phyloP scores from a whole-genome alignment of 2,329 filamentous ascomycete genomes.

The Exophiala sideris region DNA sequence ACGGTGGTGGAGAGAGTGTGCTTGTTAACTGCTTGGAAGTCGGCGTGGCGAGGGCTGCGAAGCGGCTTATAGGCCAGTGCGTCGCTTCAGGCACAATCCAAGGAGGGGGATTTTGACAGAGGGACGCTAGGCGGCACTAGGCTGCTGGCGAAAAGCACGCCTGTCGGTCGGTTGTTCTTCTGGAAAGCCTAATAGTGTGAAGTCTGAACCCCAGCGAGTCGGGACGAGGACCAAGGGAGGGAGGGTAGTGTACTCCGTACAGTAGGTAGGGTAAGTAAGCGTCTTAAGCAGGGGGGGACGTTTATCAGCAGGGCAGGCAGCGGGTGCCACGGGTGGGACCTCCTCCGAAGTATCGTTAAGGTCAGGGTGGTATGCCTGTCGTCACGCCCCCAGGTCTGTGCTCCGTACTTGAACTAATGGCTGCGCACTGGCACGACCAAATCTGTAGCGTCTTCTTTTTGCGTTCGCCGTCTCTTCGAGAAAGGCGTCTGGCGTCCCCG shows the following conservation, averaged over 20 bases:
- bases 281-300: constrained; percentile 1
- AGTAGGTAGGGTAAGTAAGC: constrained; percentile 10
- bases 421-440: constrained; percentile 7
- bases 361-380: neutral
- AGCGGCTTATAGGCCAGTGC: constrained; percentile 23
- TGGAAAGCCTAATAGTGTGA: constrained; percentile 18
- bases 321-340: neutral
- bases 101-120: constrained; percentile 4
- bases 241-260: neutral
- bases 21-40: constrained; percentile 18
- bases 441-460: neutral
- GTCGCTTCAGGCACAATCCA: constrained; percentile 21
- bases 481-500: too few species aligned
- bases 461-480: neutral
- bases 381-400: neutral
- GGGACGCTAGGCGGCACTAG: constrained; percentile 17
- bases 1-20: constrained; percentile 18
- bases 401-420: constrained; percentile 5
- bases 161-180: constrained; percentile 11
- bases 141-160: constrained; percentile 20
- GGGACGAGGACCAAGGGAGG: constrained; percentile 13
- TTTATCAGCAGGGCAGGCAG: constrained; percentile 6
- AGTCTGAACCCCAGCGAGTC: constrained; percentile 12
- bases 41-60: constrained; percentile 16
- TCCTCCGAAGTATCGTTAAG: neutral